Evolutionary conservation across 108 stramenopile genomes (phyloP), one percentile per base, ranked within the genome.

Genomic region (Chaetoceros tenuissimus): DNA sequence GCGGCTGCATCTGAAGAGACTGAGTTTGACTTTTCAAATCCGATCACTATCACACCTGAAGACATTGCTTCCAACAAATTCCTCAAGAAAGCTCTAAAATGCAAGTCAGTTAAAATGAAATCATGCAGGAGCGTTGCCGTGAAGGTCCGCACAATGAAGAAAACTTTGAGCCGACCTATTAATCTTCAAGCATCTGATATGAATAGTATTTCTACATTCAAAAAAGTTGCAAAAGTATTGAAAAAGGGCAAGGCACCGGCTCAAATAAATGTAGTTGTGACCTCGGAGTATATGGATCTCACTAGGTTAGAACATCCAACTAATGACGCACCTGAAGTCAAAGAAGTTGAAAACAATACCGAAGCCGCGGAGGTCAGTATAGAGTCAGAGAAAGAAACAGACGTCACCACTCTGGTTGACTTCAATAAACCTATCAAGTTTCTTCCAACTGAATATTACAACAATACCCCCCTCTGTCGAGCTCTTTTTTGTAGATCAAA

Each of bases 1-100:
- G 5, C 34, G 13, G 34, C 5, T 5, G 13, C 5, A 5, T 5
- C 5, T 40, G 5, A 5, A 13, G 34, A 13, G 5, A 40, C 16
- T 26, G 49, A 51, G 5, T 25, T 51, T 26, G 49, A 51, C 25
- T 26, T 51, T 24, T 51, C 49, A 51, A 24, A 51, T 5, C 49
- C 49, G 25, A 51, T 51, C 25, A 25, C 16, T 10, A 5, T 51
- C 10, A 16, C 5, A 26, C 49, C 8, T 25, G 10, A 51, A 51
- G 16, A 10, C 10, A 10, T 10, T 26, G 49, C 5, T 5, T 10
- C 10, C 23, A 51, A 16, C 25, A 5, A 5, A 40, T 10, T 5
- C 8, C 13, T 40, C 8, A 40, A 40, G 13, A 5, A 40, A 40
- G 13, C 13, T 13, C 34, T 40, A 10, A 13, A 13, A 40, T 5